Conservation (phyloP, 1,284 basidiomycete genomes). For the Schizophyllum amplum region DNA sequence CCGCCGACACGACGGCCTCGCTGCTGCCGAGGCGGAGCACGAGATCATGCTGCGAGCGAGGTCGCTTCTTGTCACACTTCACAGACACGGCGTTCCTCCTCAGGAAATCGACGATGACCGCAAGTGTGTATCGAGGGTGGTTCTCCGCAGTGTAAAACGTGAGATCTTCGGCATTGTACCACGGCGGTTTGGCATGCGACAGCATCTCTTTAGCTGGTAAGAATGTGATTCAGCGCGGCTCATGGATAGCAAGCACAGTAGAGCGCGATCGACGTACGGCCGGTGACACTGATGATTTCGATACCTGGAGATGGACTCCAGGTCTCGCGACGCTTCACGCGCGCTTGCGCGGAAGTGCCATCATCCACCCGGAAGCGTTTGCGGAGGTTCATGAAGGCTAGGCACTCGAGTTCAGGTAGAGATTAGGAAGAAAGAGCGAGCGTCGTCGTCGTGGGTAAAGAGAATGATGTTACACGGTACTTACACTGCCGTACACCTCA, state of each 20-base stretch:
- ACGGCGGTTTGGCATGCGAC: neutral
- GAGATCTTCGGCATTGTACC: neutral
- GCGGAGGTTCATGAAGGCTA: too few relatives aligned
- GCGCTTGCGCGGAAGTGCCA: neutral
- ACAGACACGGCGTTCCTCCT: neutral
- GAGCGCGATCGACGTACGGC: neutral
- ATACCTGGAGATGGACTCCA: neutral
- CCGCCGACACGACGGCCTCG: slow-evolving; percentile 83
- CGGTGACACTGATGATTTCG: neutral
- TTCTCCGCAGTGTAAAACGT: neutral
- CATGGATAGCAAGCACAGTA: neutral
- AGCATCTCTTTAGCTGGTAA: neutral
- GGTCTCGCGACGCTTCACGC: neutral
- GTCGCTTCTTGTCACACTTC: neutral
- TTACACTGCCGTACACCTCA: too few relatives aligned
- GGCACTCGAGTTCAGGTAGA: too few relatives aligned
- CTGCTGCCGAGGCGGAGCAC: slow-evolving; percentile 87
- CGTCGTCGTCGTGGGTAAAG: too few relatives aligned
- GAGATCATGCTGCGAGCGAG: neutral
- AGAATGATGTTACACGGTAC: too few relatives aligned
- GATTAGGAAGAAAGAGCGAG: too few relatives aligned
- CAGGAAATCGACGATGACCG: neutral
- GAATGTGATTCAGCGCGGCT: neutral
- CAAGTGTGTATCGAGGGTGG: neutral
- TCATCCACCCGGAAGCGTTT: neutral